Evolutionary conservation across 1,284 basidiomycete species (phyloP), one percentile per base, ranked within the genome.

Genomic region (Cutaneotrichosporon cyanovorans): DNA sequence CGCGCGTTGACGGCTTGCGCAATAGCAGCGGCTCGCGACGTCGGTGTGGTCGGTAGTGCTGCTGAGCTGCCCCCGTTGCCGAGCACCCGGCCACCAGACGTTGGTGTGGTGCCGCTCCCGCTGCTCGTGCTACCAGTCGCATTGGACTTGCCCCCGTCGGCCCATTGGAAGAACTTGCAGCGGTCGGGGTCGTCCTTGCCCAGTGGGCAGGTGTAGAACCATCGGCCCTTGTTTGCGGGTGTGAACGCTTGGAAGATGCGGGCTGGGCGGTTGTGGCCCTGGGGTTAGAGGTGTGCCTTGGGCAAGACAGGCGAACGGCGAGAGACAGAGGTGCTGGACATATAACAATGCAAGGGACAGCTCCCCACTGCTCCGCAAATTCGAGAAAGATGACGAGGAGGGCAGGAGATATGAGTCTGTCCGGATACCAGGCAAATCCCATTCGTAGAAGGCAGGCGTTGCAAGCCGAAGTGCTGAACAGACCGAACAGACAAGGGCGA

Each of bases 141-240:
- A 11, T 12, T 15, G 11, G 37, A 22, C 19, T 21, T 30, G 14
- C 59, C n/a, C 42, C 64, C 62, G 42, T 69, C 67, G 20, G 54
- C 63, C 67, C 67, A 69, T 56, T 62, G 56, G 60, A 69, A 69
- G 55, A 63, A 69, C 41, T 64, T 66, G 57, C 67, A 69, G 40
- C 56, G 45, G 5, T 53, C 30, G 2, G 62, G 51, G 50, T 68
- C 63, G 34, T 63, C 58, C 12, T 53, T 53, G 11, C 37, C 39
- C 6, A 61, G 44, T 3, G 64, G 57, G 46, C 67, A 69, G n/a
- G 56, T 44, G 51, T 63, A 69, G 53, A 68, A 69, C 10, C 42
- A 65, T 53, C 66, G 56, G n/a, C 61, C 62, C 3, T 63, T 48
- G 37, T 68, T 68, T 48, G 63, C 62, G 20, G 61, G 49, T 3